Conservation (phyloP, 2,329 filamentous ascomycete species). For the Fusarium algeriense region DNA sequence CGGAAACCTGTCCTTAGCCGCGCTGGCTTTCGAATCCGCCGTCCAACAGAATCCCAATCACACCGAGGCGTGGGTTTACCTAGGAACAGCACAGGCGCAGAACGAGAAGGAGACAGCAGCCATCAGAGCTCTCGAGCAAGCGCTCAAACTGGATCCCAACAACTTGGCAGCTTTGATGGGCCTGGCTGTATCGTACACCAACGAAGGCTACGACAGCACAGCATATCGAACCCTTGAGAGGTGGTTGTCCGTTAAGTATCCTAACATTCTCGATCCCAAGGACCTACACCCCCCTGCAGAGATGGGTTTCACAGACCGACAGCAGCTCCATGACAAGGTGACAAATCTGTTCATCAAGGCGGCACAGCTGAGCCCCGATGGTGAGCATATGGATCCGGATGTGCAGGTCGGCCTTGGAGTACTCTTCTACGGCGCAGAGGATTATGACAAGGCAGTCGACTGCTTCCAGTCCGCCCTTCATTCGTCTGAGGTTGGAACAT, state of each 20-base stretch:
- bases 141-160: conserved; percentile 85
- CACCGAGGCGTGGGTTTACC: conserved; percentile 91
- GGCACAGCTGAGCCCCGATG: conserved; percentile 89
- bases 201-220: conserved; percentile 97
- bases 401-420: conserved; percentile 98
- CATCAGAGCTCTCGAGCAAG: conserved; percentile 92
- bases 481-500: conserved; percentile 83
- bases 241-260: conserved; percentile 97
- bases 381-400: conserved; percentile 97
- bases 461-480: conserved; percentile 95
- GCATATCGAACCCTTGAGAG: conserved; percentile 96
- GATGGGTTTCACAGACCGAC: conserved; percentile 93
- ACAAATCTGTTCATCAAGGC: conserved; percentile 92
- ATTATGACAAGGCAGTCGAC: conserved; percentile 98
- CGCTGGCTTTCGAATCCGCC: conserved; percentile 94
- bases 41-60: conserved; percentile 90
- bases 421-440: conserved; percentile 96
- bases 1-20: conserved; percentile 92
- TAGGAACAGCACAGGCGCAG: conserved; percentile 93
- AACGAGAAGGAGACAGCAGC: conserved; percentile 99
- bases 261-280: conserved; percentile 78
- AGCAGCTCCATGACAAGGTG: conserved; percentile 89
- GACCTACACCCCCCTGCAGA: conserved; percentile 82
- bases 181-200: conserved; percentile 95
- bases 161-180: conserved; percentile 95